phyloP scores from a whole-genome alignment of 2,329 filamentous ascomycete genomes.

The Arthrobotrys conoides region DNA sequence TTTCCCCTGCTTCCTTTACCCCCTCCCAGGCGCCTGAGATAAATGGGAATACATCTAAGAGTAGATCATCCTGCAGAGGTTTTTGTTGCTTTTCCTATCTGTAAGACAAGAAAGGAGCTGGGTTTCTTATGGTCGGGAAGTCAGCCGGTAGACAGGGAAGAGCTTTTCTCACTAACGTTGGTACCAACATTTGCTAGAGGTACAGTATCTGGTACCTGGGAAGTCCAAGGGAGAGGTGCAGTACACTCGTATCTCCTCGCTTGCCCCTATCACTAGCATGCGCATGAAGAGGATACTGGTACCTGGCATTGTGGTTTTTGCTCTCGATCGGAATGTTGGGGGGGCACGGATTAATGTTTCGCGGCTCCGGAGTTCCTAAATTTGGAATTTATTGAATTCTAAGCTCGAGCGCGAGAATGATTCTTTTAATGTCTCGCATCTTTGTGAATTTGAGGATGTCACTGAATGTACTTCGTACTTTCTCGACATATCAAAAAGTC shows the following conservation, averaged over 20 bases:
- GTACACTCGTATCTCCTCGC: not conserved
- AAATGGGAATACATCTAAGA: not conserved
- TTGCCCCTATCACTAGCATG: slow-evolving; percentile 37
- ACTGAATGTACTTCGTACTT: not conserved
- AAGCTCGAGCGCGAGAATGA: not conserved
- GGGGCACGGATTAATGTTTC: not conserved
- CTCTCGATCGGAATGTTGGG: not conserved
- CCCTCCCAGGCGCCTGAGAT: not conserved
- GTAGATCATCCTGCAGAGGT: not conserved
- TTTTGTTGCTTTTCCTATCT: not conserved
- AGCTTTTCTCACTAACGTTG: slow-evolving; percentile 15
- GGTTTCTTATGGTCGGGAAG: slow-evolving; percentile 2
- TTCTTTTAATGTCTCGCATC: not conserved
- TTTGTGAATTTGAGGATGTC: not conserved
- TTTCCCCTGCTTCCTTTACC: not conserved
- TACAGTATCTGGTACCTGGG: slow-evolving; percentile 23
- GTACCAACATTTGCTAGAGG: not conserved
- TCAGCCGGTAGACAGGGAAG: slow-evolving; percentile 15
- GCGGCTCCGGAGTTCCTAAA: not conserved
- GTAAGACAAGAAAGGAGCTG: slow-evolving; percentile 10
- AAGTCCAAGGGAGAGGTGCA: slow-evolving; percentile 3
- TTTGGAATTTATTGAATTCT: not conserved
- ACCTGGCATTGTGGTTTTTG: slow-evolving; percentile 1
- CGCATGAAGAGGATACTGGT: not conserved
- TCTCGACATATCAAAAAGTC: not conserved